Percentiles rank a stretch among this genome's conserved stretches.
phyloP scores from a whole-genome alignment of 2,329 filamentous ascomycete species.

The Calonectria multiphialidica region DNA sequence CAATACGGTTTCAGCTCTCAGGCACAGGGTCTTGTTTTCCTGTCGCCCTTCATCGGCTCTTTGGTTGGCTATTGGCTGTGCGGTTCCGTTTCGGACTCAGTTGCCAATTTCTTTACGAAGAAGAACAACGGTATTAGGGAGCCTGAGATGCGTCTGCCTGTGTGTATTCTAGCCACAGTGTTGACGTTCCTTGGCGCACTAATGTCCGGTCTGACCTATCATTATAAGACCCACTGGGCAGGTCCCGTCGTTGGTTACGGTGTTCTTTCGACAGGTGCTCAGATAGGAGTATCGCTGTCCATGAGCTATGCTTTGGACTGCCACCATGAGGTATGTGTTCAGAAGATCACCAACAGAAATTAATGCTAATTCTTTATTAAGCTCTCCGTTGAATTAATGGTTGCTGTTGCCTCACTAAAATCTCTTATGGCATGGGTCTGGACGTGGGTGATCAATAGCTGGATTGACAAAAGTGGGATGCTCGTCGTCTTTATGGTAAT shows the following conservation, averaged over 20 bases:
- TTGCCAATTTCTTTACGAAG: constrained; percentile 23
- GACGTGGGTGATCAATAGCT: constrained; percentile 24
- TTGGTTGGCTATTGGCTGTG: constrained; percentile 16
- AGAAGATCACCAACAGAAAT: neutral
- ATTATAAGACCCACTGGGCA: constrained; percentile 20
- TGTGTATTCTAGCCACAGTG: constrained; percentile 10
- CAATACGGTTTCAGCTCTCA: constrained; percentile 23
- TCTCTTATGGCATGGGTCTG: constrained; percentile 19
- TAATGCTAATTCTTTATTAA: neutral
- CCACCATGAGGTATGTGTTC: constrained; percentile 16
- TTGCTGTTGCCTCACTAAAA: constrained; percentile 17
- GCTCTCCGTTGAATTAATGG: constrained; percentile 24
- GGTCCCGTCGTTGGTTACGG: constrained; percentile 19
- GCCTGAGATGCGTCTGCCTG: constrained; percentile 20
- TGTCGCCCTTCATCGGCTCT: constrained; percentile 18
- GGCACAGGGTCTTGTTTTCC: constrained; percentile 21
- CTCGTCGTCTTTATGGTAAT: constrained; percentile 20
- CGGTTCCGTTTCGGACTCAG: constrained; percentile 13
- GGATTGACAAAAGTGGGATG: constrained; percentile 11
- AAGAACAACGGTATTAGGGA: constrained; percentile 22
- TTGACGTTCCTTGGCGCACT: constrained; percentile 12
- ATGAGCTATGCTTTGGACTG: constrained; percentile 28
- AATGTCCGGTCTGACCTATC: constrained; percentile 9
- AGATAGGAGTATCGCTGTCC: constrained; percentile 17
- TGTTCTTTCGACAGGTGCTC: constrained; percentile 17